Conservation (phyloP, 345 rosid genomes). For the Eucalyptus erythrocorys region DNA sequence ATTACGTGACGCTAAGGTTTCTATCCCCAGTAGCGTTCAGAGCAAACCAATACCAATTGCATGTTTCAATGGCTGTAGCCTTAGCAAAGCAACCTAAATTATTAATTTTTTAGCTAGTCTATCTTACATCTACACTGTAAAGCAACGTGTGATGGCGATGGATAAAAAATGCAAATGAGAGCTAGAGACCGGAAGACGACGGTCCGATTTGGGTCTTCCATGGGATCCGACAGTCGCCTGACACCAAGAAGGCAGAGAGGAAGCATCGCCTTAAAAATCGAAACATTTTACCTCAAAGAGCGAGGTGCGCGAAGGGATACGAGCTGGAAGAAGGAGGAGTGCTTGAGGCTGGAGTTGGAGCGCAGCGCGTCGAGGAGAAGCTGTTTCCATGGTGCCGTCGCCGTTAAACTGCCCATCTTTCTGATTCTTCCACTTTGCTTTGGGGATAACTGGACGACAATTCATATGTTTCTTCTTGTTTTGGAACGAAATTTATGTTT, state of each 20-base stretch:
- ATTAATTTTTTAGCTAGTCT: not conserved
- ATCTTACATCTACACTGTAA: not conserved
- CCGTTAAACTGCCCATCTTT: not conserved
- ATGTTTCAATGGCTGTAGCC: not conserved
- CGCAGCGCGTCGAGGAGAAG: conserved; percentile 57
- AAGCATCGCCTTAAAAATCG: not conserved
- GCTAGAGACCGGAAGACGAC: conserved; percentile 52
- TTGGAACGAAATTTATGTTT: not conserved
- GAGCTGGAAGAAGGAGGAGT: conserved; percentile 56
- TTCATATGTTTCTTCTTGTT: not conserved
- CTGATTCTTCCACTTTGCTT: not conserved
- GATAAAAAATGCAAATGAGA: not conserved
- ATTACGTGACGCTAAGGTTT: not conserved
- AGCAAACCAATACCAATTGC: not conserved
- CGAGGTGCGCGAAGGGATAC: conserved; percentile 5
- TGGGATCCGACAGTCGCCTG: conserved; percentile 71
- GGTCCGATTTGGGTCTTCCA: conserved; percentile 79
- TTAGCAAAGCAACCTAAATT: not conserved
- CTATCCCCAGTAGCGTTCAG: not conserved
- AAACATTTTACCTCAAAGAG: not conserved
- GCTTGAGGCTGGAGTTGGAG: conserved; percentile 52
- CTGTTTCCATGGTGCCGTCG: conserved; percentile 72
- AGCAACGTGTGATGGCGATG: not conserved
- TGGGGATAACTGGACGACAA: not conserved
- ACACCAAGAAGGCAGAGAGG: not conserved